These are phyloP conservation scores for Turnera subulata DNA, from an alignment of 345 rosid genomes.

Conservation along the genomic window DNA sequence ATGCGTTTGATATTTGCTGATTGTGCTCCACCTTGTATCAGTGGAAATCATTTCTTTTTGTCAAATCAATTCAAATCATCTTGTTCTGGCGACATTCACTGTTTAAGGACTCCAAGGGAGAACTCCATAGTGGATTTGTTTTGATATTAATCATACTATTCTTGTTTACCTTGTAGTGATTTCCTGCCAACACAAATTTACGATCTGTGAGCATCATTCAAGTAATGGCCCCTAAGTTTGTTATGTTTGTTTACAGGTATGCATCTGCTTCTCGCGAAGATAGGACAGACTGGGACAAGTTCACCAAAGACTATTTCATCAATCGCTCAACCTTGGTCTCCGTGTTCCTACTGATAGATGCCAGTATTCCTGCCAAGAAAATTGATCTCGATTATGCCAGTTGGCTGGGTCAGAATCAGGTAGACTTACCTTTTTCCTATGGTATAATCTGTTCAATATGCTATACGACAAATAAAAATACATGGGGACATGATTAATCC, in stretches of 20 bases:
- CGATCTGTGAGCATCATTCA: no score
- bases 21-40: no score
- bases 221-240: background rate
- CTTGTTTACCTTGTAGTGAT: background rate
- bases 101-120: no score
- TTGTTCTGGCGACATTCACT: no score
- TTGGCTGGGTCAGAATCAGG: conserved; percentile 98
- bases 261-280: conserved; percentile 91
- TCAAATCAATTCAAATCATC: no score
- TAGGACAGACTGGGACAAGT: conserved; percentile 70
- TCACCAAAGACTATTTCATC: conserved; percentile 83
- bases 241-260: conserved; percentile 43
- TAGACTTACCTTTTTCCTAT: conserved; percentile 15
- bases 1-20: no score
- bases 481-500: no score
- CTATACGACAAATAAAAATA: no score
- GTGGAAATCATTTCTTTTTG: no score
- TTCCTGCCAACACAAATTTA: background rate
- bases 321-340: conserved; percentile 78
- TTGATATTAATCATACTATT: background rate
- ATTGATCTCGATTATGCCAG: conserved; percentile 95
- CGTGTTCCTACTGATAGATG: conserved; percentile 88
- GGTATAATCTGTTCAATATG: background rate
- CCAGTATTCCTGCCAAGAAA: conserved; percentile 82
- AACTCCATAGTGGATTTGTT: background rate